Conservation (phyloP, 202 grass and related monocot genomes). For the Hordeum pubiflorum region DNA sequence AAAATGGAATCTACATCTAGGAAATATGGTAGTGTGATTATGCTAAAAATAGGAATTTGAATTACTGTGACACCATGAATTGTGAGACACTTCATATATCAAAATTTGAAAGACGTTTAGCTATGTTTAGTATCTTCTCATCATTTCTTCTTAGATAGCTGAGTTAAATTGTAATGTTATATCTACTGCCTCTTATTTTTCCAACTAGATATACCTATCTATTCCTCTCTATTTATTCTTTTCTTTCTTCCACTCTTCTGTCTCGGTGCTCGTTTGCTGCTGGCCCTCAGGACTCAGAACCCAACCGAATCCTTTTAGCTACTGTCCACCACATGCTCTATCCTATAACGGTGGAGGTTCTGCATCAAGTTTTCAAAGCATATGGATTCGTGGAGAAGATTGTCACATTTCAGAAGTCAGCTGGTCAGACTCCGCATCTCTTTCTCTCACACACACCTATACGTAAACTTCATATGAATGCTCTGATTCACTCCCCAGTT, state of each 20-base stretch:
- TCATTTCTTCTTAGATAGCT: conserved; percentile 11
- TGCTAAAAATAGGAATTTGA: neutral
- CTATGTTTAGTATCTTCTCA: conserved; percentile 23
- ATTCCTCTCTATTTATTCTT: conserved; percentile 67
- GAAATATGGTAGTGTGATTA: neutral
- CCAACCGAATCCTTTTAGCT: conserved; percentile 96
- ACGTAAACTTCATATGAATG: conserved; percentile 17
- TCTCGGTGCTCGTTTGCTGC: conserved; percentile 32
- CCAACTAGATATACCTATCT: conserved; percentile 34
- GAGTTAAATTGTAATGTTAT: conserved; percentile 22
- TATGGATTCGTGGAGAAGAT: conserved; percentile 98
- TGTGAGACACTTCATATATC: neutral
- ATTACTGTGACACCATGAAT: neutral
- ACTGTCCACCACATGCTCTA: conserved; percentile 99
- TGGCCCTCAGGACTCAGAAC: conserved; percentile 76
- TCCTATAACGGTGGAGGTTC: conserved; percentile 93
- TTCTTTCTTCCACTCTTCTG: conserved; percentile 54
- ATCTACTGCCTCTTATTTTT: conserved; percentile 39
- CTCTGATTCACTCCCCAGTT: conserved; percentile 16
- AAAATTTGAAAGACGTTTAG: conserved; percentile 2
- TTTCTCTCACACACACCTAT: neutral
- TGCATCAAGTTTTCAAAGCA: conserved; percentile 98
- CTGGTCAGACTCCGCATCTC: conserved; percentile 59
- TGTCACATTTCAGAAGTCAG: conserved; percentile 96
- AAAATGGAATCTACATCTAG: neutral